Base-by-base conservation (phyloP, 2,329 filamentous ascomycete genomes). In the Monosporascus sp. region DNA sequence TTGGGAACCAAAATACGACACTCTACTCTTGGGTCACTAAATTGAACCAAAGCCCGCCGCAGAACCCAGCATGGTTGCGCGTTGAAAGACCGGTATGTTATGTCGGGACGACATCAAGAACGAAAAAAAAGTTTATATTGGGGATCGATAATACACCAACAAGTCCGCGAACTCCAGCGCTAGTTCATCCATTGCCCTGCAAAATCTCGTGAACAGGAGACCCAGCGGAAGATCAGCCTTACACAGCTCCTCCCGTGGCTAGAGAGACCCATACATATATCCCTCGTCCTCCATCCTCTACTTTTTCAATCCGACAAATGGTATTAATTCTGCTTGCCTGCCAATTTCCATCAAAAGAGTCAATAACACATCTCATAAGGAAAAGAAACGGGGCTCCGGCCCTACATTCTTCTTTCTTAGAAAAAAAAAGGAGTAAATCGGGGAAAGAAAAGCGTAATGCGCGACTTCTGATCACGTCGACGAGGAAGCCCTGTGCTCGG, bases 401-500 rank as follows among this genome's bases (percentile, higher is more conserved):
- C 40, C 40, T 43, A n/a, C 9, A 20, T 43, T 19, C 20, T 43
- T 14, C 20, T 24, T 24, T 20, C 8, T 9, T 22, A 22, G n/a
- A 43, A 7, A 24, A 43, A 7, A 24, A 5, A 11, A 16, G n/a
- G 22, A 8, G 19, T 43, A 43, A 6, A 19, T 3, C 19, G 40
- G 19, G 8, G 5, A 27, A 46, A n/a, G 4, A 27, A 27, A 19
- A 22, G 24, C 31, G 14, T 35, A 14, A 35, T 11, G 4, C 31
- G 31, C 4, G 9, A 35, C 11, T 14, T 20, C 14, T 16, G n/a
- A 44, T 46, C 22, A 46, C 14, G 22, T 46, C 7, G 43, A 46
- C 17, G 43, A 17, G 20, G 43, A 46, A 11, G 57, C 58, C 6
- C 53, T 54, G 19, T 55, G 52, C 48, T 62, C 59, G 26, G 57